Evolutionary conservation across 805 yeast species (phyloP).

Genomic region (Clavispora asparagi): DNA sequence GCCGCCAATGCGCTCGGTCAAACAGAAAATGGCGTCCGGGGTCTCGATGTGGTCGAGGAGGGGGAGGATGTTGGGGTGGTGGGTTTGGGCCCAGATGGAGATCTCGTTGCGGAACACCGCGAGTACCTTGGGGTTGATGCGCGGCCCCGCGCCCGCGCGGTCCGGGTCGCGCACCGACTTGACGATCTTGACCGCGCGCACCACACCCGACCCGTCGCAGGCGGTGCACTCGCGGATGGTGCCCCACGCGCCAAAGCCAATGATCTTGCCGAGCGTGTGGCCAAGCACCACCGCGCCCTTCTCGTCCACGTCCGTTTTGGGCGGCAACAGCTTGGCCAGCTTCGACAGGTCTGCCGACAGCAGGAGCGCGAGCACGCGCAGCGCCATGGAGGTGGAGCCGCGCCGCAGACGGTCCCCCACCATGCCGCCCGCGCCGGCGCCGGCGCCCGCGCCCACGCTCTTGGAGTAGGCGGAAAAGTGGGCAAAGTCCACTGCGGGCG

Average conservation of each 20-base stretch:
- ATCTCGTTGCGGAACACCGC: conserved; percentile 67
- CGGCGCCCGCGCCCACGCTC: conserved; percentile 14
- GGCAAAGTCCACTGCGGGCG: conserved; percentile 38
- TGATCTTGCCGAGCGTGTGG: conserved; percentile 61
- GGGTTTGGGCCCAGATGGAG: conserved; percentile 63
- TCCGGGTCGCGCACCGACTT: conserved; percentile 25
- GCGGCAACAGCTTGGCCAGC: conserved; percentile 22
- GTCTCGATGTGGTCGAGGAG: conserved; percentile 60
- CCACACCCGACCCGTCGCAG: conserved; percentile 27
- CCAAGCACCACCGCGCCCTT: conserved; percentile 64
- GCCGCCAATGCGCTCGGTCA: conserved; percentile 62
- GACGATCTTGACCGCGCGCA: conserved; percentile 59
- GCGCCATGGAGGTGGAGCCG: conserved; percentile 27
- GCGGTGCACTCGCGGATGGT: conserved; percentile 64
- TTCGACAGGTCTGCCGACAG: conserved; percentile 32
- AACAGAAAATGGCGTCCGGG: conserved; percentile 59
- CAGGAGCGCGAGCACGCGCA: conserved; percentile 32
- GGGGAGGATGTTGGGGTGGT: conserved; percentile 63
- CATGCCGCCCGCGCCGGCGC: too few species aligned
- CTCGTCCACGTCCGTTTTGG: conserved; percentile 47
- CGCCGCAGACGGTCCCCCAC: background rate
- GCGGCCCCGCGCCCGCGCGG: conserved; percentile 4
- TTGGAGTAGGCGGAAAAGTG: conserved; percentile 39
- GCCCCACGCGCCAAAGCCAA: conserved; percentile 92
- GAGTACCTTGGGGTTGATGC: conserved; percentile 43